Percentiles rank a stretch among this genome's conserved stretches.
Evolutionary conservation across 2,329 filamentous ascomycete species (phyloP).

Genomic region (Parastagonospora avenae): DNA sequence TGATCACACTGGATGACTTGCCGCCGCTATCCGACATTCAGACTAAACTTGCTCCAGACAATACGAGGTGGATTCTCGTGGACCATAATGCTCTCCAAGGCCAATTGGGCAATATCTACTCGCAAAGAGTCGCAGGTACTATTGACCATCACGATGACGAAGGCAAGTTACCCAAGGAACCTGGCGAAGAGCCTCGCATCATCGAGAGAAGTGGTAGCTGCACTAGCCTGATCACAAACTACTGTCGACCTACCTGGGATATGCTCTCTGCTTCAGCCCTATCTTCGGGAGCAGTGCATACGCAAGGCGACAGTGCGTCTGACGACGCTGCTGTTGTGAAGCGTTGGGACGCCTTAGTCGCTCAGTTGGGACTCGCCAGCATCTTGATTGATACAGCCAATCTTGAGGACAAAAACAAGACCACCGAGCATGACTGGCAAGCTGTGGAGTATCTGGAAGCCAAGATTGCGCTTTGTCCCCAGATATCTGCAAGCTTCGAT

Average conservation of each 20-base stretch:
- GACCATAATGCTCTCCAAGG: constrained; percentile 80
- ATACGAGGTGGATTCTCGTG: constrained; percentile 74
- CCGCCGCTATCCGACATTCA: constrained; percentile 58
- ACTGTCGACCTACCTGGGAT: constrained; percentile 65
- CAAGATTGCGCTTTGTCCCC: constrained; percentile 51
- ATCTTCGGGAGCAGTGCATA: constrained; percentile 46
- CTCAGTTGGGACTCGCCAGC: constrained; percentile 69
- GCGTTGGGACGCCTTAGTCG: constrained; percentile 63
- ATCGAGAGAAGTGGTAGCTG: constrained; percentile 74
- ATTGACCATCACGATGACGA: constrained; percentile 85
- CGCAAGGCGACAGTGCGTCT: constrained; percentile 45
- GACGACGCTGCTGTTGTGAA: constrained; percentile 41
- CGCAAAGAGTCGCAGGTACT: constrained; percentile 63
- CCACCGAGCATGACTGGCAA: constrained; percentile 64
- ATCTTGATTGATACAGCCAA: constrained; percentile 76
- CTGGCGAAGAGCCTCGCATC: constrained; percentile 60
- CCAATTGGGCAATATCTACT: constrained; percentile 60
- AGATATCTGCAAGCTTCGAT: constrained; percentile 54
- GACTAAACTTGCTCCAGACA: constrained; percentile 53
- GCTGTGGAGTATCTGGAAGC: constrained; percentile 66
- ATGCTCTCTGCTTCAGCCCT: constrained; percentile 49
- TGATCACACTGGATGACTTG: constrained; percentile 69
- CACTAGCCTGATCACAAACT: constrained; percentile 69
- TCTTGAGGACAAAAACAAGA: constrained; percentile 64
- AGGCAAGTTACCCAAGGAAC: constrained; percentile 54